phyloP scores from a whole-genome alignment of 345 rosid genomes.

The Moricandia arvensis region DNA sequence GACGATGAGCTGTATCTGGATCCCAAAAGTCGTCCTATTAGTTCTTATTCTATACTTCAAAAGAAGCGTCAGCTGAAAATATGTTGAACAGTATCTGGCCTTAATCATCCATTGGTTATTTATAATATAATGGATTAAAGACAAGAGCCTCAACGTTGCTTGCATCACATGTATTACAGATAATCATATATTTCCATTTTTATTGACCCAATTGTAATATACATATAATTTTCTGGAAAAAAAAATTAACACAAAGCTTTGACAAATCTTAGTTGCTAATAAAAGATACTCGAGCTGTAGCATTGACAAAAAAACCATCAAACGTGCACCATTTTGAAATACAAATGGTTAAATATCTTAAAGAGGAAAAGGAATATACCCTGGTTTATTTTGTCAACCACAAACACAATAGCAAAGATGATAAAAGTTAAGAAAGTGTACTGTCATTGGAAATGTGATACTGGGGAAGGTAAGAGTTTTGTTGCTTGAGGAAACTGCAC shows the following conservation, averaged over 20 bases:
- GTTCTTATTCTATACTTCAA: constrained; percentile 15
- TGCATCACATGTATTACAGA: constrained; percentile 30
- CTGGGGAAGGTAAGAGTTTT: constrained; percentile 20
- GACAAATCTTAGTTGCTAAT: background rate
- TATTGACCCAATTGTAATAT: constrained; percentile 23
- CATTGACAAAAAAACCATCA: constrained; percentile 5
- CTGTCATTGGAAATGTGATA: constrained; percentile 8
- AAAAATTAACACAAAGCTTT: background rate
- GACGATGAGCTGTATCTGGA: constrained; percentile 8
- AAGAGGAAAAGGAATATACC: constrained; percentile 16
- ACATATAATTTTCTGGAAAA: background rate
- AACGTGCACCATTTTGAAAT: constrained; percentile 18
- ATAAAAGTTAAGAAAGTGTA: constrained; percentile 21
- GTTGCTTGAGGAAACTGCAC: constrained; percentile 32
- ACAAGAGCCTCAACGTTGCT: constrained; percentile 19
- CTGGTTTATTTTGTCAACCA: constrained; percentile 23
- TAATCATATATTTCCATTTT: background rate
- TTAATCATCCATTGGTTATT: constrained; percentile 13
- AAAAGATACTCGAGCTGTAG: constrained; percentile 16
- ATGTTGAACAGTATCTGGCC: constrained; percentile 33
- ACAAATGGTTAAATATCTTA: constrained; percentile 1
- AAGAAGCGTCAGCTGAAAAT: constrained; percentile 26
- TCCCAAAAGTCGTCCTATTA: constrained; percentile 29
- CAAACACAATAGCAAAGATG: constrained; percentile 21
- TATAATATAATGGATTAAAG: constrained; percentile 13